phyloP scores from a whole-genome alignment of 2,329 filamentous ascomycete genomes.

The Claviceps citrina region DNA sequence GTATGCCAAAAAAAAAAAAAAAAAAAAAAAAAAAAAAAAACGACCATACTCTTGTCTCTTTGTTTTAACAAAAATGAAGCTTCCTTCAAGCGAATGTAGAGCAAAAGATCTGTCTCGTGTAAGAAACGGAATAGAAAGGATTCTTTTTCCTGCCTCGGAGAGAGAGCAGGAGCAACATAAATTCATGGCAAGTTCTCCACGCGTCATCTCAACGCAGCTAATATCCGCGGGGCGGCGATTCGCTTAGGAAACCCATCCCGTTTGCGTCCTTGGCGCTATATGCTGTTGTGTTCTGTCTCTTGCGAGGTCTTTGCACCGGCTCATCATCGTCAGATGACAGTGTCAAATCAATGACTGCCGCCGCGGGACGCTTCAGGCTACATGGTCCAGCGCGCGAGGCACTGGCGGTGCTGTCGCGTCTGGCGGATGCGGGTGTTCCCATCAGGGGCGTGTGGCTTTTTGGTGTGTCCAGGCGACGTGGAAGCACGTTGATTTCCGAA shows the following conservation, averaged over 20 bases:
- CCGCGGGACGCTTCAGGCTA: conserved; percentile 32
- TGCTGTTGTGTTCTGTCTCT: conserved; percentile 26
- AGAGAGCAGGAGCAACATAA: too few species aligned
- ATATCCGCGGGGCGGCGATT: conserved; percentile 12
- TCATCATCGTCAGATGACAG: conserved; percentile 39
- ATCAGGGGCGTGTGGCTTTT: conserved; percentile 20
- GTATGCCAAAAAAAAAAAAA: conserved; percentile 9
- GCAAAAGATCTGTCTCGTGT: background rate
- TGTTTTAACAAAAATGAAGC: too few species aligned
- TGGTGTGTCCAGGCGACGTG: conserved; percentile 22
- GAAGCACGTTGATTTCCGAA: conserved; percentile 25
- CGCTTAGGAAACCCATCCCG: conserved; percentile 11
- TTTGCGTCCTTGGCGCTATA: conserved; percentile 11
- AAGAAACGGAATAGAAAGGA: background rate
- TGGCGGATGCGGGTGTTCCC: conserved; percentile 23
- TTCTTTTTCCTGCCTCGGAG: background rate
- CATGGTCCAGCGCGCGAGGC: conserved; percentile 20
- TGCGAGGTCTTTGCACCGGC: conserved; percentile 27
- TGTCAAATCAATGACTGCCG: conserved; percentile 45
- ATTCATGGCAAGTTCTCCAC: too few species aligned
- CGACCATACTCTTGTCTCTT: too few species aligned
- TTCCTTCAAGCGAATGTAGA: background rate
- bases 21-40: too few species aligned
- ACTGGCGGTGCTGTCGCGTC: conserved; percentile 20
- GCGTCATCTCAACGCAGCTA: conserved; percentile 2